phyloP scores from a whole-genome alignment of 805 yeast species.

The Yarrowia sp. region DNA sequence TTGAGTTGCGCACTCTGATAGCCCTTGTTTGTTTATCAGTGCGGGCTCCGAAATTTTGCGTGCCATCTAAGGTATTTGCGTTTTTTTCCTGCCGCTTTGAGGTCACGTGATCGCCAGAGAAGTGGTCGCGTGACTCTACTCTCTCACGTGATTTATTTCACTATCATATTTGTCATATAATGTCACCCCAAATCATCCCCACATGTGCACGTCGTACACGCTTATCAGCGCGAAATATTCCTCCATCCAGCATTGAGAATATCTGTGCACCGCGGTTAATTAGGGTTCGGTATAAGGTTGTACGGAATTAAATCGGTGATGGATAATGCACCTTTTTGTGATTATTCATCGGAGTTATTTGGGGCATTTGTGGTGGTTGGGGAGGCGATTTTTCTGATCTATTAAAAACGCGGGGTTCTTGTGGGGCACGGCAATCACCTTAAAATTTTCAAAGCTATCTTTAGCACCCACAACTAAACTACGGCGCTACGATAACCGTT shows the following conservation, averaged over 20 bases:
- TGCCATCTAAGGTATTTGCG: no score
- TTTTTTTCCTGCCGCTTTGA: no score
- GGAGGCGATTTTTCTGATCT: no score
- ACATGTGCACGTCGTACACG: neutral
- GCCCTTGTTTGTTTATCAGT: neutral
- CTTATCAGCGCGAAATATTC: constrained; percentile 19
- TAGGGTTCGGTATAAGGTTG: neutral
- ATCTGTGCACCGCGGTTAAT: neutral
- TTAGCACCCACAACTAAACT: no score
- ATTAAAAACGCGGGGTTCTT: no score
- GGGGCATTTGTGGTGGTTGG: neutral
- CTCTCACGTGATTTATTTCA: neutral
- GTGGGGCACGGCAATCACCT: no score
- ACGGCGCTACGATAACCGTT: no score
- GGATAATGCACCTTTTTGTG: neutral
- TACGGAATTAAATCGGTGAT: constrained; percentile 8
- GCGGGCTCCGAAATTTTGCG: no score
- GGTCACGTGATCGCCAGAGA: no score
- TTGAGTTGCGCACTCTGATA: neutral
- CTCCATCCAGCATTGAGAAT: neutral
- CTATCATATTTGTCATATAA: no score
- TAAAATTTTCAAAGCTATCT: no score
- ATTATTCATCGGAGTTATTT: neutral
- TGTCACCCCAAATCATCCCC: no score
- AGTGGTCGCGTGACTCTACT: neutral